A percentile compares a stretch with the other conserved stretches of the same genome.
phyloP scores from a whole-genome alignment of 176 grass and related monocot genomes.

The Oryza punctata region DNA sequence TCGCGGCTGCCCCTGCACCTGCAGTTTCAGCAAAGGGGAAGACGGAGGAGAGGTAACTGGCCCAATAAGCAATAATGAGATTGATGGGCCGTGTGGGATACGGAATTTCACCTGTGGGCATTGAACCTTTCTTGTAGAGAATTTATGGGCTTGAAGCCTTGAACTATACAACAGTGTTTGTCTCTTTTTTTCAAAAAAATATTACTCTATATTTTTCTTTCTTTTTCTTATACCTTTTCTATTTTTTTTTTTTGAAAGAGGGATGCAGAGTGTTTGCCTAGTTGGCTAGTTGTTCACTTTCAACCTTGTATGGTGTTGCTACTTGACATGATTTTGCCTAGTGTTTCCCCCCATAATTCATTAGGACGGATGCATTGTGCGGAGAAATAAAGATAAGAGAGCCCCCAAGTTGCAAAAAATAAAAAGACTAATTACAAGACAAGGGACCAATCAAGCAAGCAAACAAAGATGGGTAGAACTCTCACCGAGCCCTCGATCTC shows the following conservation, averaged over 20 bases:
- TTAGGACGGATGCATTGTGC: not conserved
- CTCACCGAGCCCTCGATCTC: slow-evolving; percentile 7
- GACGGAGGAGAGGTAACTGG: not conserved
- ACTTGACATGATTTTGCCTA: not conserved
- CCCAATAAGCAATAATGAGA: not conserved
- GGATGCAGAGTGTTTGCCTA: not conserved
- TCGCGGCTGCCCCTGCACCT: not conserved
- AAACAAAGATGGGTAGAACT: not conserved
- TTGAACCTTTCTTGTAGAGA: no score
- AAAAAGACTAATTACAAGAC: not conserved
- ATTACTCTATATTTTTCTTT: not conserved
- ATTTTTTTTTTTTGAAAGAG: no score
- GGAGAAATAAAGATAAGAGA: not conserved
- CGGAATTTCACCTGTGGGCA: not conserved
- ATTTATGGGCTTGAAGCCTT: not conserved
- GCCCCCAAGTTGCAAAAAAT: not conserved
- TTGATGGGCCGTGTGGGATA: not conserved
- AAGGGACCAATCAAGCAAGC: slow-evolving; percentile 5
- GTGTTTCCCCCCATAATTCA: not conserved
- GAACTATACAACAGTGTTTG: not conserved
- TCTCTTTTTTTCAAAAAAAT: not conserved
- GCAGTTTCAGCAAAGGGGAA: not conserved
- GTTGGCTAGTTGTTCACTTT: not conserved
- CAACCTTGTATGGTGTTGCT: not conserved
- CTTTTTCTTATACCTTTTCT: no score